Evolutionary conservation across 352 stramenopile genomes (phyloP).

Genomic region (Phytophthora constricta): DNA sequence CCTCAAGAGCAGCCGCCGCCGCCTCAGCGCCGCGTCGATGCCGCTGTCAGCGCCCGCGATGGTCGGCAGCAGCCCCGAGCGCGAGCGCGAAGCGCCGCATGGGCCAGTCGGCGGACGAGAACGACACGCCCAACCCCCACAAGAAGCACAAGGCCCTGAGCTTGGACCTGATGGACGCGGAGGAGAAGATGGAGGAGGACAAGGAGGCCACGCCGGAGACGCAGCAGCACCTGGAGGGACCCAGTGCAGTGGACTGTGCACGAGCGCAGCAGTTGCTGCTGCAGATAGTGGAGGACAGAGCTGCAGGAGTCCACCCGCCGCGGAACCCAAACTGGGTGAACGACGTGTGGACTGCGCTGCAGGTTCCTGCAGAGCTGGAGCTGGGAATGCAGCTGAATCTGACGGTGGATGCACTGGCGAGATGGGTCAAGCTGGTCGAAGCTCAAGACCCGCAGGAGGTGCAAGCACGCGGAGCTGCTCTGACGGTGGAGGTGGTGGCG

Average conservation of each 20-base stretch:
- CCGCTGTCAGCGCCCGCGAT: slow-evolving; percentile 17
- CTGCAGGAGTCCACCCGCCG: slow-evolving; percentile 20
- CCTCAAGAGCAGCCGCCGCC: slow-evolving; percentile 48
- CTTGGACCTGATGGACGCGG: slow-evolving; percentile 13
- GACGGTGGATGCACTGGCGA: slow-evolving; percentile 43
- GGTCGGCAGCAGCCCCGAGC: slow-evolving; percentile 13
- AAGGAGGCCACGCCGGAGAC: slow-evolving; percentile 12
- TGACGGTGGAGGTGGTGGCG: slow-evolving; percentile 26
- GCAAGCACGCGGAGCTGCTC: slow-evolving; percentile 18
- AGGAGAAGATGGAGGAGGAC: background rate
- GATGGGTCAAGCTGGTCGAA: slow-evolving; percentile 41
- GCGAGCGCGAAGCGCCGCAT: slow-evolving; percentile 38
- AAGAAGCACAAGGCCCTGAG: slow-evolving; percentile 40
- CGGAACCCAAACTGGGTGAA: slow-evolving; percentile 37
- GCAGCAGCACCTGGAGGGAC: slow-evolving; percentile 10
- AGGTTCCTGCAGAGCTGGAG: slow-evolving; percentile 39
- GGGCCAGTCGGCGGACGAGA: slow-evolving; percentile 22
- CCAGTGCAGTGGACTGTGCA: slow-evolving; percentile 1
- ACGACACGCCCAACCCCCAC: slow-evolving; percentile 11
- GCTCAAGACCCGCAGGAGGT: slow-evolving; percentile 21
- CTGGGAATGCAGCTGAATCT: slow-evolving; percentile 46
- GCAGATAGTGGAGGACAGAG: slow-evolving; percentile 38
- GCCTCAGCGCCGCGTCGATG: slow-evolving; percentile 6
- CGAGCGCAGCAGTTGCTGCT: slow-evolving; percentile 32
- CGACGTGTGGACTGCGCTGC: slow-evolving; percentile 38